Percentiles rank a stretch among this genome's conserved stretches.
Evolutionary conservation across 1,139 yeast species (phyloP).

Genomic region (Yamadazyma diospyri): DNA sequence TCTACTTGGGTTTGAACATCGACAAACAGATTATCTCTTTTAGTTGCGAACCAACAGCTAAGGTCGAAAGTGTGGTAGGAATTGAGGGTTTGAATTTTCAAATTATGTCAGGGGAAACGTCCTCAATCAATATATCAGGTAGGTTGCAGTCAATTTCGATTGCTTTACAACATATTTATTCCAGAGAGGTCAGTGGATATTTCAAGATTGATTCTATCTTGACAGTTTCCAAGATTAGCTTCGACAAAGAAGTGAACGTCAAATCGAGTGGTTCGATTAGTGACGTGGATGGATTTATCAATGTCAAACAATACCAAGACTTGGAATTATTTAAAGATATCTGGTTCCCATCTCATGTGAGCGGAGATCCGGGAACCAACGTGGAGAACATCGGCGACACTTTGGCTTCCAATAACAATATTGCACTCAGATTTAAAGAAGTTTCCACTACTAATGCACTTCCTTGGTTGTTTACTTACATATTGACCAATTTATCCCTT

Average conservation of each 20-base stretch:
- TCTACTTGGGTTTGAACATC: slow-evolving; percentile 61
- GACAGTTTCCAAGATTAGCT: slow-evolving; percentile 35
- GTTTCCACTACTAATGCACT: slow-evolving; percentile 64
- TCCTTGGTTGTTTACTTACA: slow-evolving; percentile 71
- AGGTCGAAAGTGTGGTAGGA: slow-evolving; percentile 82
- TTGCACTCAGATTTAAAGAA: slow-evolving; percentile 53
- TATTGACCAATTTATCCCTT: slow-evolving; percentile 50
- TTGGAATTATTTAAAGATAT: slow-evolving; percentile 77
- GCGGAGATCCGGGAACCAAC: not conserved
- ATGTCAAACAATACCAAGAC: slow-evolving; percentile 84
- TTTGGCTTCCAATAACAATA: slow-evolving; percentile 32
- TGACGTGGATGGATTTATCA: slow-evolving; percentile 61
- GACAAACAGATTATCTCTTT: slow-evolving; percentile 72
- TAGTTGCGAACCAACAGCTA: slow-evolving; percentile 92
- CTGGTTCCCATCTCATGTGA: slow-evolving; percentile 55
- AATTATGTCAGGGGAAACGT: slow-evolving; percentile 46
- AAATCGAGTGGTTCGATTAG: slow-evolving; percentile 53
- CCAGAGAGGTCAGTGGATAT: slow-evolving; percentile 84
- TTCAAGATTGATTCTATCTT: slow-evolving; percentile 52
- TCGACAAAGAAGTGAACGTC: slow-evolving; percentile 34
- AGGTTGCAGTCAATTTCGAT: slow-evolving; percentile 55
- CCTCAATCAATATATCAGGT: slow-evolving; percentile 31
- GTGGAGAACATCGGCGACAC: slow-evolving; percentile 14
- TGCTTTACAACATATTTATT: slow-evolving; percentile 83
- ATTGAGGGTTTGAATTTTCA: slow-evolving; percentile 60